Percentiles rank a stretch among this genome's conserved stretches.
These are phyloP conservation scores for Pseudotsuga menziesii DNA, from an alignment of 75 land plant genomes.

Conservation along the genomic window DNA sequence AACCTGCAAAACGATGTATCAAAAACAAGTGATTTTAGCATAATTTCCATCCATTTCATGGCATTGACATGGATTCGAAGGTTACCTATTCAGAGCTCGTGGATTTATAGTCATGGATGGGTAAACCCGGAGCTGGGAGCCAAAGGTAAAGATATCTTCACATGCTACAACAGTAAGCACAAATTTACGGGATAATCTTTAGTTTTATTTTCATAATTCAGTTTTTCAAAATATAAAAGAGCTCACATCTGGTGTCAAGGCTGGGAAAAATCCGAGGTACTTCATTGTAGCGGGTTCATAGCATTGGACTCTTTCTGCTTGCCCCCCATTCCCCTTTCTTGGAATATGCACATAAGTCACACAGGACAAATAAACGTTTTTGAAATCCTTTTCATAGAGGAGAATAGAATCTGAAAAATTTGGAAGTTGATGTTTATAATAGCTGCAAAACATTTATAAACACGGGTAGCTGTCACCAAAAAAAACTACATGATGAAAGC, in stretches of 20 bases:
- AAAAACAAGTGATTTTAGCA: neutral
- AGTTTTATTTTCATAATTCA: too few relatives aligned
- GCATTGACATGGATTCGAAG: neutral
- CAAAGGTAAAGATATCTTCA: slow-evolving; percentile 39
- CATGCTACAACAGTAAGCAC: slow-evolving; percentile 79
- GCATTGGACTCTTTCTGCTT: slow-evolving; percentile 74
- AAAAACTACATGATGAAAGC: neutral
- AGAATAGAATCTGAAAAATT: neutral
- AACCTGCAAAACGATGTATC: neutral
- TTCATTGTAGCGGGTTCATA: slow-evolving; percentile 97
- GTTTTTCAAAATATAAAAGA: too few relatives aligned
- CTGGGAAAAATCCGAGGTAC: slow-evolving; percentile 74
- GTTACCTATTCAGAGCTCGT: slow-evolving; percentile 28
- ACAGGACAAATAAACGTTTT: neutral
- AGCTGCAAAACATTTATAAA: neutral
- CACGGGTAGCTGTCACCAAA: neutral
- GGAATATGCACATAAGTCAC: slow-evolving; percentile 48
- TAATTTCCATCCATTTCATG: neutral
- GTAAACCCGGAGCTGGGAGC: slow-evolving; percentile 47
- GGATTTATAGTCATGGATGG: slow-evolving; percentile 62
- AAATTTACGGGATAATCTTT: slow-evolving; percentile 72
- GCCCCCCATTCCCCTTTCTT: slow-evolving; percentile 39
- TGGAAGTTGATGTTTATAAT: neutral
- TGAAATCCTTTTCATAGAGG: neutral
- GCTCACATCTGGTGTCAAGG: slow-evolving; percentile 45